These are phyloP conservation scores for Ophiosphaerella herpotricha DNA, from an alignment of 2,329 filamentous ascomycete genomes.

Conservation along the genomic window DNA sequence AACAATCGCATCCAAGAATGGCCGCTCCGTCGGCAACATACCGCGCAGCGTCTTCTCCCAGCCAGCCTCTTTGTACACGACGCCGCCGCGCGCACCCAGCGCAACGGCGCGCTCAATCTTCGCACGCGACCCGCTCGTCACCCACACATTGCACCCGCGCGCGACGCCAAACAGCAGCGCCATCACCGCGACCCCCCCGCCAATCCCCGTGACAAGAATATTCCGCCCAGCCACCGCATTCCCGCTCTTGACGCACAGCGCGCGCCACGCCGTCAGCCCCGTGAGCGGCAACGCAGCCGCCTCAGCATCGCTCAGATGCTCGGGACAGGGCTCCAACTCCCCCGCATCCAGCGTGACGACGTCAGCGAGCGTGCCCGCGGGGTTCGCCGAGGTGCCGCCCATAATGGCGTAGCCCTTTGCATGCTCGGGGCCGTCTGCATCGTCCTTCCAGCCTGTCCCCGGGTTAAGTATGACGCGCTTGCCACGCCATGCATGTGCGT, in stretches of 20 bases:
- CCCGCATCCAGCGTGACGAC: conserved; percentile 68
- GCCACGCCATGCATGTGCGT: conserved; percentile 60
- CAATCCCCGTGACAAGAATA: conserved; percentile 86
- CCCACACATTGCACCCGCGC: conserved; percentile 76
- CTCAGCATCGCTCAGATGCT: conserved; percentile 72
- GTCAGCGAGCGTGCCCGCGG: conserved; percentile 75
- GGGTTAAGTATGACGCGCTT: conserved; percentile 81
- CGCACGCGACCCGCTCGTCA: conserved; percentile 73
- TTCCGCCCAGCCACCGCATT: conserved; percentile 69
- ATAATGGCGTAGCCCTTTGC: conserved; percentile 64
- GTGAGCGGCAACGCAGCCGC: conserved; percentile 84
- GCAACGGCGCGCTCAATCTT: conserved; percentile 75
- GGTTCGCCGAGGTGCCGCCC: conserved; percentile 68
- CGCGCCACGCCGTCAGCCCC: conserved; percentile 86
- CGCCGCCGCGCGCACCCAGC: conserved; percentile 80
- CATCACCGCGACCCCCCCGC: conserved; percentile 86
- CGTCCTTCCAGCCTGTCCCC: conserved; percentile 74
- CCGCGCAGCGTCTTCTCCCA: conserved; percentile 79
- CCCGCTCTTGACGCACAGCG: conserved; percentile 76
- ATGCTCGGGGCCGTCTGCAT: conserved; percentile 74
- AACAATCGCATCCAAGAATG: conserved; percentile 79
- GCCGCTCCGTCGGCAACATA: conserved; percentile 67
- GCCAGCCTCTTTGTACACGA: conserved; percentile 74
- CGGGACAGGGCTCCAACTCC: conserved; percentile 77
- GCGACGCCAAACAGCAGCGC: conserved; percentile 77